Conservation (phyloP, 257 asterid species). For the Pogostemon cablin region DNA sequence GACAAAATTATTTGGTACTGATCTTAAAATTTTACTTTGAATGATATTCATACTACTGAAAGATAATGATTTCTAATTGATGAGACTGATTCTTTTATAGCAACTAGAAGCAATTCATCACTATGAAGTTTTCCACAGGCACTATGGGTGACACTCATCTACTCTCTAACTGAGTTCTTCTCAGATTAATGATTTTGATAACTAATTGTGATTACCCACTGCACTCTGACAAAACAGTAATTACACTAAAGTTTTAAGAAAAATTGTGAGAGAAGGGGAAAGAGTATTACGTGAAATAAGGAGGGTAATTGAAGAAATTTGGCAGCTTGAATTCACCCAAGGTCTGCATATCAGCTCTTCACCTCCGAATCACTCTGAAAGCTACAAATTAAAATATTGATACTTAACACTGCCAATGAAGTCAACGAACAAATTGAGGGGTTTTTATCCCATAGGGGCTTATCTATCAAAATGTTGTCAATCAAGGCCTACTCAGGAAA, state of each 20-base stretch:
- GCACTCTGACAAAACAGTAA: neutral
- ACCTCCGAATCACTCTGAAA: neutral
- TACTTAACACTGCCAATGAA: too few relatives aligned
- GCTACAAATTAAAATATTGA: too few relatives aligned
- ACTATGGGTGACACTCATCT: neutral
- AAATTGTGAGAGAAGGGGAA: conserved; percentile 11
- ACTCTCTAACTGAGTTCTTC: neutral
- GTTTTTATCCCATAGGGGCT: too few relatives aligned
- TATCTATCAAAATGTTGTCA: neutral
- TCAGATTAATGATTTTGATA: neutral
- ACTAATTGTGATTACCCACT: neutral
- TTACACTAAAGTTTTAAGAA: neutral
- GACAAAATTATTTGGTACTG: too few relatives aligned
- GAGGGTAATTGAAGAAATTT: conserved; percentile 70
- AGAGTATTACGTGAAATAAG: conserved; percentile 66
- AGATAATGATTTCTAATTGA: neutral
- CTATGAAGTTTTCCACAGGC: neutral
- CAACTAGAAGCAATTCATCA: neutral
- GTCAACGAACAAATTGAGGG: too few relatives aligned
- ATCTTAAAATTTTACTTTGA: neutral
- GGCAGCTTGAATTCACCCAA: conserved; percentile 76
- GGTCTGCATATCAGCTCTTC: conserved; percentile 53
- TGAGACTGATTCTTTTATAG: conserved; percentile 4
- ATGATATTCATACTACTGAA: neutral
- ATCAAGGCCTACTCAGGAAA: neutral